Evolutionary conservation across 2,329 filamentous ascomycete genomes (phyloP).

Genomic region (Diaporthe sp.): DNA sequence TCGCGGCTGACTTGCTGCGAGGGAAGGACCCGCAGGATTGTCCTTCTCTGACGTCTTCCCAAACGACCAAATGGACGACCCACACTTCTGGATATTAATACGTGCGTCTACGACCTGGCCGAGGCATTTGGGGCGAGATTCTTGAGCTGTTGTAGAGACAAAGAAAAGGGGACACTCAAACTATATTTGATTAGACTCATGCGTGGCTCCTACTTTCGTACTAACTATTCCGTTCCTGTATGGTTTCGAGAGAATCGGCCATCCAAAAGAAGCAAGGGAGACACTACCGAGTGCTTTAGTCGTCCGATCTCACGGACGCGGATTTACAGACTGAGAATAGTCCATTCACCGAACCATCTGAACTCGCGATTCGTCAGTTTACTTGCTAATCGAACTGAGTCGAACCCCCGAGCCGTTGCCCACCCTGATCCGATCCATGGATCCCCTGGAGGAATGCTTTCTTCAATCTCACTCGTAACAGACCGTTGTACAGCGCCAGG

Average conservation of each 20-base stretch:
- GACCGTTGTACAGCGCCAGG: neutral
- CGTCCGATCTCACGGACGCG: constrained; percentile 20
- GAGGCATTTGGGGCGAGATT: neutral
- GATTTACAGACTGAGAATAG: neutral
- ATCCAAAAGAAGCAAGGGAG: neutral
- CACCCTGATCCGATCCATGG: neutral
- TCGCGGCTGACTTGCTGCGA: neutral
- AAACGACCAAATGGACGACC: neutral
- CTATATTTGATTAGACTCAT: constrained; percentile 8
- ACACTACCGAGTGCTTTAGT: neutral
- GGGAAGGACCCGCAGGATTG: neutral
- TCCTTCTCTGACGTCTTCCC: neutral
- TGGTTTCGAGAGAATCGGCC: neutral
- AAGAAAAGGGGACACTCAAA: neutral
- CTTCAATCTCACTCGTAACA: neutral
- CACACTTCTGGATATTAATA: neutral
- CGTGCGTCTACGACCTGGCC: neutral
- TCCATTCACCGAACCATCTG: constrained; percentile 1
- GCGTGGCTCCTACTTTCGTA: neutral
- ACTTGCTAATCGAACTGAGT: neutral
- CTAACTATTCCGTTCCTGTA: constrained; percentile 5
- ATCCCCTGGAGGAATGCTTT: neutral
- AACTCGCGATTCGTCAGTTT: neutral
- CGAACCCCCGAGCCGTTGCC: neutral
- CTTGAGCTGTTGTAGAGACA: neutral